These are phyloP conservation scores for Exophiala alcalophila DNA, from an alignment of 2,329 filamentous ascomycete species.

Conservation along the genomic window DNA sequence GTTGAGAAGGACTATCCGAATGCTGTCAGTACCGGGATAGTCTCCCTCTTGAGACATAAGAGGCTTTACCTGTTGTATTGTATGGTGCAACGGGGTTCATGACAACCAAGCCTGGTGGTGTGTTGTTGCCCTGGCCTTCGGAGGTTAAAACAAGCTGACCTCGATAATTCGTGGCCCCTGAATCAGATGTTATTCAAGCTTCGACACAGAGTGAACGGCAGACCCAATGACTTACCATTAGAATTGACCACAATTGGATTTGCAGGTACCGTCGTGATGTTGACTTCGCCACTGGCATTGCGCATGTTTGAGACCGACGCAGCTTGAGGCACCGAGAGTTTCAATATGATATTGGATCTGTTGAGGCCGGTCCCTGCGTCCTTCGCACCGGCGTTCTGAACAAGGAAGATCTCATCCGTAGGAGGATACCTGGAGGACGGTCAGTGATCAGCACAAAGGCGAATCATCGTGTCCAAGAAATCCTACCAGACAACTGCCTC, in stretches of 20 bases:
- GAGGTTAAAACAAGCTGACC: constrained; percentile 51
- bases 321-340: constrained; percentile 49
- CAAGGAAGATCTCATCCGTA: constrained; percentile 55
- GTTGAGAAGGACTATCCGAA: constrained; percentile 51
- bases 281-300: constrained; percentile 42
- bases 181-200: neutral
- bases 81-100: constrained; percentile 50
- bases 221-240: constrained; percentile 34
- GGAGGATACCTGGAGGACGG: constrained; percentile 37
- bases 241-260: constrained; percentile 50
- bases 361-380: constrained; percentile 51
- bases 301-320: constrained; percentile 37
- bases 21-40: no score
- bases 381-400: constrained; percentile 50
- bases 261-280: constrained; percentile 44
- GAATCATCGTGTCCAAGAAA: neutral
- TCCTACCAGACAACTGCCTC: constrained; percentile 55
- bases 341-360: constrained; percentile 52
- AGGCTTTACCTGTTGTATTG: constrained; percentile 51
- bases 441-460: neutral
- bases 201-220: constrained; percentile 25
- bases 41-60: no score
- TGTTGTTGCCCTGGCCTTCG: constrained; percentile 50
- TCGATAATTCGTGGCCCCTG: constrained; percentile 52
- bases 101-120: constrained; percentile 41